These are phyloP conservation scores for Tuber indicum DNA, from an alignment of 495 filamentous ascomycete species.

Conservation along the genomic window DNA sequence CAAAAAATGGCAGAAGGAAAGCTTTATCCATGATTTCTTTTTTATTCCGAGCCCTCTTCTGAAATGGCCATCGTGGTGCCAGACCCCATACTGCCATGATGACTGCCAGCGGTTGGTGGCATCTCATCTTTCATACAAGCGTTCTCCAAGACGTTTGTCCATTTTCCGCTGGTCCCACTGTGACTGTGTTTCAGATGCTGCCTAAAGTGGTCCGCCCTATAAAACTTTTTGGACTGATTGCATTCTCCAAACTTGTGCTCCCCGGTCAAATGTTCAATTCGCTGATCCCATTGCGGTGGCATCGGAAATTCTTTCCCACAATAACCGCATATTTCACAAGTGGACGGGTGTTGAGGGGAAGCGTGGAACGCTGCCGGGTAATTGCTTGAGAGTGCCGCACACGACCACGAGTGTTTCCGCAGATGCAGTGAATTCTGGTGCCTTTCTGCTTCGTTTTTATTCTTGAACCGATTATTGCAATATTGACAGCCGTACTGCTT, in stretches of 20 bases:
- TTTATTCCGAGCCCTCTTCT: constrained; percentile 33
- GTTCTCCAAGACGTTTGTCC: constrained; percentile 96
- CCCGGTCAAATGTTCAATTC: constrained; percentile 77
- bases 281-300: constrained; percentile 71
- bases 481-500: constrained; percentile 93
- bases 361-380: constrained; percentile 81
- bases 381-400: constrained; percentile 66
- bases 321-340: constrained; percentile 82
- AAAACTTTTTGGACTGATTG: constrained; percentile 98
- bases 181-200: constrained; percentile 98
- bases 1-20: constrained; percentile 13
- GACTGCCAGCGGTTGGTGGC: constrained; percentile 25
- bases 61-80: constrained; percentile 34
- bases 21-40: constrained; percentile 7
- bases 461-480: constrained; percentile 95
- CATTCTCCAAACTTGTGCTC: constrained; percentile 97
- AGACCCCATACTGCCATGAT: constrained; percentile 23
- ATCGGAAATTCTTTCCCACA: constrained; percentile 90
- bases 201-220: constrained; percentile 92
- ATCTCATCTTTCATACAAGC: constrained; percentile 92
- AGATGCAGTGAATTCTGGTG: constrained; percentile 97
- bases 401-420: constrained; percentile 95
- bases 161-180: constrained; percentile 91
- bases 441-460: constrained; percentile 97
- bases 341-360: constrained; percentile 54